Evolutionary conservation across 2,329 filamentous ascomycete species (phyloP).

Genomic region (Fusarium austroafricanum): DNA sequence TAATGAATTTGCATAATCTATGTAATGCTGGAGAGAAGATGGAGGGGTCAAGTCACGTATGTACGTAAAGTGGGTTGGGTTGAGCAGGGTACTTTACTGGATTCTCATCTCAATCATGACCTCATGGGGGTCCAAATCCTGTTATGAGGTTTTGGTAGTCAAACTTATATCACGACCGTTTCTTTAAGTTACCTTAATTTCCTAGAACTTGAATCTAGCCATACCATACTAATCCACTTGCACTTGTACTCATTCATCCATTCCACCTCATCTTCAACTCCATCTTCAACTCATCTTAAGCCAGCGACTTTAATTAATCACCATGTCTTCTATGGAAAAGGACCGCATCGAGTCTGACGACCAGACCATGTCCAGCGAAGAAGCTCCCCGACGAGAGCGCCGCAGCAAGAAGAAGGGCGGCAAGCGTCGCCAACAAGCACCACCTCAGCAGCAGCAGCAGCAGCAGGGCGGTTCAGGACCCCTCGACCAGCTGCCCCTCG

Average conservation of each 20-base stretch:
- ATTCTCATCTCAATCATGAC: constrained; percentile 44
- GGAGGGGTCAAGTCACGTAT: constrained; percentile 20
- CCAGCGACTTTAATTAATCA: constrained; percentile 10
- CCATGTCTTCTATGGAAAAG: constrained; percentile 46
- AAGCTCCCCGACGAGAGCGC: constrained; percentile 41
- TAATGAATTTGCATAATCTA: constrained; percentile 9
- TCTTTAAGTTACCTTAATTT: constrained; percentile 21
- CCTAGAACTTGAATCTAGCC: constrained; percentile 15
- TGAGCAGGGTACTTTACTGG: constrained; percentile 22
- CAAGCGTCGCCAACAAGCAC: constrained; percentile 47
- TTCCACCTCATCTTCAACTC: background rate
- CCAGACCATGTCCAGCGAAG: constrained; percentile 40
- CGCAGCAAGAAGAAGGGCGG: constrained; percentile 49
- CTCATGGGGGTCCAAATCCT: constrained; percentile 48
- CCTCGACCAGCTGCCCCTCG: constrained; percentile 54
- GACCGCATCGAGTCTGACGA: constrained; percentile 46
- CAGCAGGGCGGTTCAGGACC: constrained; percentile 32
- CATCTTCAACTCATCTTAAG: background rate
- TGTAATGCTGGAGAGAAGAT: background rate
- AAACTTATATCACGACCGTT: constrained; percentile 42
- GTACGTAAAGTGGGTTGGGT: constrained; percentile 4
- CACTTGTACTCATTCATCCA: background rate
- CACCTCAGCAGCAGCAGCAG: constrained; percentile 32
- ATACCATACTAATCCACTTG: constrained; percentile 16
- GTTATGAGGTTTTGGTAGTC: constrained; percentile 38